Base-by-base conservation (phyloP, 1,284 basidiomycete genomes). In the Ustilago cynodontis region DNA sequence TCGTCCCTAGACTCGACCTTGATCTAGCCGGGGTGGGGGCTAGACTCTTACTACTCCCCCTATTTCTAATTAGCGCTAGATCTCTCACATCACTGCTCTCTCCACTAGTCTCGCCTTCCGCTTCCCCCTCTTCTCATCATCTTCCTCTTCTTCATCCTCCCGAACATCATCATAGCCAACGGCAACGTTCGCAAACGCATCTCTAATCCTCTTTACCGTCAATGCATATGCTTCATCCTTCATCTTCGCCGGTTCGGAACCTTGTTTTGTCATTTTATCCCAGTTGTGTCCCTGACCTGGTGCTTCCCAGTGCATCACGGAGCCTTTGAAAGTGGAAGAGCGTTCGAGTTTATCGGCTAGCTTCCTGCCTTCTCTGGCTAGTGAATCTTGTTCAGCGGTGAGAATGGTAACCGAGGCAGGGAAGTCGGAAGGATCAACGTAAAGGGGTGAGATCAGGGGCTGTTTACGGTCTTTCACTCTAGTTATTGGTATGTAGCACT, bases 251-350 rank as follows among this genome's bases (percentile, higher is more conserved):
- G 77, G 57, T 14, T 39, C 24, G 6, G 64, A 52, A 8, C 63
- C 69, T 33, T 55, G 22, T 37, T 73, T 61, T 10, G 65, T 66
- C 76, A 80, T 78, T 43, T 80, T 78, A 41, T 80, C 78, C 78
- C 77, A 79, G 41, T 68, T 69, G 64, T 80, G 78, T 2, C 78
- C 78, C 41, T 80, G 75, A 13, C 76, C 76, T n/a, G 49, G 33
- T 13, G 73, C 78, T 39, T 70, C 69, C 77, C 77, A 79, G 33
- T 66, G 75, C 4, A 66, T 7, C 14, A 73, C 41, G 16, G 57
- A 52, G n/a, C 74, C 75, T 9, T 64, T 67, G 54, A 59, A 74
- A 0, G 11, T 24, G 22, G 52, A 22, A 28, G 47, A 59, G 8
- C 14, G 13, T 0, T 57, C 33, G 26, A 79, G 57, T 37, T 60